These are phyloP conservation scores for Vitis vinifera DNA, from an alignment of 164 flowering plant species.

Conservation along the genomic window DNA sequence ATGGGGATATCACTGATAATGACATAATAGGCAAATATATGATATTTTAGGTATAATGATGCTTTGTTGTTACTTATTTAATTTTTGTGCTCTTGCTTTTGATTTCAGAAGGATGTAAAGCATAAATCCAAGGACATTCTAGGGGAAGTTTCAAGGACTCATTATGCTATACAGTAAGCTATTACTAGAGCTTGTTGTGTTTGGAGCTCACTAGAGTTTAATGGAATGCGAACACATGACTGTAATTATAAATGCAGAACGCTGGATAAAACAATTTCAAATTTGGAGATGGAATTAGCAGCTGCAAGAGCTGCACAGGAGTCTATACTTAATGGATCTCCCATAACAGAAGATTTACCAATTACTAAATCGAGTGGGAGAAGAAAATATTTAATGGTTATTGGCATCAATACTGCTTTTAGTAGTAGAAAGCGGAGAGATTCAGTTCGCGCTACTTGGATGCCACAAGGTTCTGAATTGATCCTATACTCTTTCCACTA, in stretches of 20 bases:
- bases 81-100: background rate
- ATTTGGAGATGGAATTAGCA: constrained; percentile 92
- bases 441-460: constrained; percentile 97
- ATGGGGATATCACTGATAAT: too few species aligned
- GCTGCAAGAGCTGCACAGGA: constrained; percentile 94
- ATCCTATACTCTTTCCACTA: background rate
- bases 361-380: constrained; percentile 41
- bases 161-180: constrained; percentile 80
- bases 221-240: background rate
- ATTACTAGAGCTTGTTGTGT: background rate
- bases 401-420: constrained; percentile 95
- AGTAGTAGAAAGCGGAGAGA: constrained; percentile 97
- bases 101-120: constrained; percentile 37
- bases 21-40: background rate
- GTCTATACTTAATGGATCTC: constrained; percentile 77
- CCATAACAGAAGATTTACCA: constrained; percentile 48
- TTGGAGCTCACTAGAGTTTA: background rate
- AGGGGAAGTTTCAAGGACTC: constrained; percentile 77
- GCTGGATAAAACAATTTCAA: constrained; percentile 89
- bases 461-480: constrained; percentile 74
- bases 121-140: constrained; percentile 49
- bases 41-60: background rate
- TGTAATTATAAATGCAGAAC: constrained; percentile 49
- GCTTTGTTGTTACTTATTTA: background rate
- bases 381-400: constrained; percentile 80